phyloP scores from a whole-genome alignment of 2,329 filamentous ascomycete genomes.

The Neonectria hederae region DNA sequence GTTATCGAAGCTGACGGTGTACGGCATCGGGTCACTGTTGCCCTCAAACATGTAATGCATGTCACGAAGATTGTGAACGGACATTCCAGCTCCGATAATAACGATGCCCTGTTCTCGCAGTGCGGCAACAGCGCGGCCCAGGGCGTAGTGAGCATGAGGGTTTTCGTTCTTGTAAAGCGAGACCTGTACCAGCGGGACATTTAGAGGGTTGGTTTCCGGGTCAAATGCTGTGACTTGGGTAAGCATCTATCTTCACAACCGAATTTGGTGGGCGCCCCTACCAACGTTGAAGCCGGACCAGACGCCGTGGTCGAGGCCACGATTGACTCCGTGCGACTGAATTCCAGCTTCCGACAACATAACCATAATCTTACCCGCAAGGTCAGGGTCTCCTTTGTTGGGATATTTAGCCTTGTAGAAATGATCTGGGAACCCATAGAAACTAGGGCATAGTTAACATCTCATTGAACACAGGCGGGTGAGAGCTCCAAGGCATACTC shows the following conservation, averaged over 20 bases:
- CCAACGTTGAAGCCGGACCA: constrained; percentile 72
- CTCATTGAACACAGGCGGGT: too few species aligned
- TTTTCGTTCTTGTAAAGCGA: constrained; percentile 74
- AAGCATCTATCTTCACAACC: constrained; percentile 1
- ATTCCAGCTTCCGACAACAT: constrained; percentile 67
- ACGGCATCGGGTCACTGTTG: constrained; percentile 60
- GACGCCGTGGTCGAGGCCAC: constrained; percentile 80
- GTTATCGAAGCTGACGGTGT: constrained; percentile 71
- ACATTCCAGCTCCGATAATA: constrained; percentile 79
- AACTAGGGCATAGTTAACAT: constrained; percentile 52
- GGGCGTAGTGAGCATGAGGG: constrained; percentile 70
- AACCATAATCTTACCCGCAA: constrained; percentile 67
- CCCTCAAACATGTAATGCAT: constrained; percentile 48
- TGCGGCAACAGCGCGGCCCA: constrained; percentile 72
- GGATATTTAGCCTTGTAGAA: constrained; percentile 76
- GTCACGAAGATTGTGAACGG: constrained; percentile 75
- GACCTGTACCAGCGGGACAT: constrained; percentile 76
- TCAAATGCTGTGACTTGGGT: constrained; percentile 60
- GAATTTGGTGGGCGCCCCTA: constrained; percentile 19
- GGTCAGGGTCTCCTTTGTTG: constrained; percentile 66
- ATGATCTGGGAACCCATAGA: constrained; percentile 75
- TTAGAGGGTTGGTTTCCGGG: constrained; percentile 68
- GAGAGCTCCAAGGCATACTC: constrained; percentile 56
- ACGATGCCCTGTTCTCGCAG: constrained; percentile 74
- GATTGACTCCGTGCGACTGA: constrained; percentile 64